Evolutionary conservation across 306 rosid genomes (phyloP), one percentile per base, ranked within the genome.

Genomic region (Alnus glutinosa): DNA sequence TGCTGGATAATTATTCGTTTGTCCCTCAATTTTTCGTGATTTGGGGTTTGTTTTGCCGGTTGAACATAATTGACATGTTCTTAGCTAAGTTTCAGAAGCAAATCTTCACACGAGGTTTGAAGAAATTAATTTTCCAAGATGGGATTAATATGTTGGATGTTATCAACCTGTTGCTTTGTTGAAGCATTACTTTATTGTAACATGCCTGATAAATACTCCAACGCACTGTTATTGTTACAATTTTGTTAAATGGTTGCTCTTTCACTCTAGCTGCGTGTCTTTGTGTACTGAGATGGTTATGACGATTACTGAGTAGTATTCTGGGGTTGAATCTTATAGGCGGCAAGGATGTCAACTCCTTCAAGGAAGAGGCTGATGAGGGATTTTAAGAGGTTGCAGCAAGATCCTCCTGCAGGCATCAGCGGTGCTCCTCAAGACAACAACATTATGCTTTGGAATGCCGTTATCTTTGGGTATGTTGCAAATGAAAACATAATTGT

Each of bases 341-440:
- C 87, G 88, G 93, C 82, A 91, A 89, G 89, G 87, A 92, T 94
- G 97, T 89, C 94, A 55, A 94, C 97, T 80, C 97, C 97, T 67
- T 71, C 98, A 9, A 94, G 98, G 86, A 92, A 92, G 86, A 89
- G 98, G 81, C 80, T 94, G 81, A 94, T 92, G 98, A 90, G 98
- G 76, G 98, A 94, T 82, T 94, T 92, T 86, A 92, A 87, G 89
- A 87, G 98, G 83, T 83, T 94, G 89, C 98, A 92, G 69, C 97
- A 89, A 70, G 97, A 92, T 79, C 97, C 98, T 75, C 97, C 97
- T 63, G 98, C 97, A 4, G 97, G 97, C 76, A 92, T 94, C 78
- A 94, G 98, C 71, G 98, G 98, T 47, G 98, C 98, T 61, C 98
- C 98, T 30, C 97, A 92, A 59, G 97, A 94, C 87, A 94, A 90